Evolutionary conservation across 164 flowering plant genomes (phyloP).

Genomic region (Pachysandra terminalis): DNA sequence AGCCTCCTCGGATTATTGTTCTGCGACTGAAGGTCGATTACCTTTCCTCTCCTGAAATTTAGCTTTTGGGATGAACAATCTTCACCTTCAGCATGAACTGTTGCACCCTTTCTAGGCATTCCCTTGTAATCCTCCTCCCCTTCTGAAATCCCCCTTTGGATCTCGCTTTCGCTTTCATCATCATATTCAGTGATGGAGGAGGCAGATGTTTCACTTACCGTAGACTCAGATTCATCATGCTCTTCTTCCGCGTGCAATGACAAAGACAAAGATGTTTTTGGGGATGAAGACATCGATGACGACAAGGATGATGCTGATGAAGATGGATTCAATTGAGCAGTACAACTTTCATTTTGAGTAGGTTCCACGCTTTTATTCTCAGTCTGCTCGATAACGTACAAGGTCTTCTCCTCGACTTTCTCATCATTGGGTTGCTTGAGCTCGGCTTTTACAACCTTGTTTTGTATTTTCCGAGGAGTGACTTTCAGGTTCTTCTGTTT

Average conservation of each 20-base stretch:
- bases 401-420: constrained; percentile 33
- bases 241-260: constrained; percentile 19
- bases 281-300: constrained; percentile 10
- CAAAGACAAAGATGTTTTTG: constrained; percentile 7
- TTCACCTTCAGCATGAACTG: constrained; percentile 14
- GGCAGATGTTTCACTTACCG: constrained; percentile 12
- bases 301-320: constrained; percentile 15
- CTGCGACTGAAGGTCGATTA: constrained; percentile 27
- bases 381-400: constrained; percentile 34
- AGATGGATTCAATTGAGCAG: constrained; percentile 13
- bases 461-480: constrained; percentile 23
- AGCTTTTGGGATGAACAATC: constrained; percentile 21
- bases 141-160: too few relatives aligned
- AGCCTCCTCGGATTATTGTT: constrained; percentile 41
- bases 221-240: constrained; percentile 11
- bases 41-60: constrained; percentile 51
- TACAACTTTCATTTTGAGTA: neutral
- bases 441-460: constrained; percentile 12
- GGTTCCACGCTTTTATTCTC: constrained; percentile 16
- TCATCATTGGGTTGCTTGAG: constrained; percentile 14
- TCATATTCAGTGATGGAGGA: constrained; percentile 8
- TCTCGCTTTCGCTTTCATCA: constrained; percentile 11
- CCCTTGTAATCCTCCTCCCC: constrained; percentile 20
- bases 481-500: constrained; percentile 23
- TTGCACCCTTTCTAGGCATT: constrained; percentile 19